phyloP scores from a whole-genome alignment of 169 alveolate species.

The Plasmodium adleri region DNA sequence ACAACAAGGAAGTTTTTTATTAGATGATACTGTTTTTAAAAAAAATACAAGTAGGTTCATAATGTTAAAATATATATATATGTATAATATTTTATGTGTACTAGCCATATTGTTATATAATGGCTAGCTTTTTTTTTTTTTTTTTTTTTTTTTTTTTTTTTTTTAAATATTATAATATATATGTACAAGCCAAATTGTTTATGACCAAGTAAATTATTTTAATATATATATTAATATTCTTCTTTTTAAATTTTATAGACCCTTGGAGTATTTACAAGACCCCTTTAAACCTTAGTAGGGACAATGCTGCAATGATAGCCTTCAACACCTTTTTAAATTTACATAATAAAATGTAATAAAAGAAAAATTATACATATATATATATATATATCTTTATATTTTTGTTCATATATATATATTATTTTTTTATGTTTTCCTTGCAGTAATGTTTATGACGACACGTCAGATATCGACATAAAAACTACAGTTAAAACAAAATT shows the following conservation, averaged over 20 bases:
- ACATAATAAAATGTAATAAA: slow-evolving; percentile 43
- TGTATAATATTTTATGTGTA: not conserved
- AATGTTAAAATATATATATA: not conserved
- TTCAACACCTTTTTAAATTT: slow-evolving; percentile 50
- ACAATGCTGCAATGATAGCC: slow-evolving; percentile 67
- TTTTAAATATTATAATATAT: not conserved
- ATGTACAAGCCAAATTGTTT: not conserved
- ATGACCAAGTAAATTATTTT: not conserved
- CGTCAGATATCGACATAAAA: slow-evolving; percentile 41
- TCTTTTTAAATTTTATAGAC: slow-evolving; percentile 7
- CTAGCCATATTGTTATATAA: not conserved
- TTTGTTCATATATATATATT: not conserved
- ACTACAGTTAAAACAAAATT: slow-evolving; percentile 39
- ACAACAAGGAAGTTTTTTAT: slow-evolving; percentile 28
- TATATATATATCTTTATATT: not conserved
- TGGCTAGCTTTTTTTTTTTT: not conserved
- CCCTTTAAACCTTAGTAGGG: slow-evolving; percentile 65
- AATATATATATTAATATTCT: not conserved
- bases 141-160: slow-evolving; percentile 7
- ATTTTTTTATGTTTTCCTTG: not conserved
- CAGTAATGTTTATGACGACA: slow-evolving; percentile 40
- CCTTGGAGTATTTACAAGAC: slow-evolving; percentile 62
- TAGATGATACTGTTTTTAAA: slow-evolving; percentile 10
- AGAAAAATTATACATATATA: not conserved
- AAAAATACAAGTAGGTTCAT: slow-evolving; percentile 11